A percentile compares a stretch with the other conserved stretches of the same genome.
Evolutionary conservation across 176 grass and related monocot genomes (phyloP).

Genomic region (Hyparrhenia diplandra): DNA sequence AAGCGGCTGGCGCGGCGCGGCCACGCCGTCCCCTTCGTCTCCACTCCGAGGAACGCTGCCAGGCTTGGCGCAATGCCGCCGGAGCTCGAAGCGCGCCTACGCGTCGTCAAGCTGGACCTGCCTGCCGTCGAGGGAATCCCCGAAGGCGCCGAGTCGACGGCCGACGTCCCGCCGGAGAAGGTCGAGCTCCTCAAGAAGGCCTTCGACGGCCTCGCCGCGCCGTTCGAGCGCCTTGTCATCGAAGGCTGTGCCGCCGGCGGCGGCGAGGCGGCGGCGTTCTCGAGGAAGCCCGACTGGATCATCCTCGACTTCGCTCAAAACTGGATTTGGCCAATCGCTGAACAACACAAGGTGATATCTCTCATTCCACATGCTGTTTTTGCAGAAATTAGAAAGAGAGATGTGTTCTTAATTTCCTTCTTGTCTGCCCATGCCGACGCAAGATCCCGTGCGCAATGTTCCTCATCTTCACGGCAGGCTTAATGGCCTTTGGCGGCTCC

Average conservation of each 20-base stretch:
- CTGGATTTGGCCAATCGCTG: too few relatives aligned
- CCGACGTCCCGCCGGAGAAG: not conserved
- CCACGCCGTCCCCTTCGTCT: constrained; percentile 29
- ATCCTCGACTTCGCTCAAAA: too few relatives aligned
- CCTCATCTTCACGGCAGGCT: too few relatives aligned
- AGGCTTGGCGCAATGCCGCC: not conserved
- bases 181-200: not conserved
- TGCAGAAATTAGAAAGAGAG: too few relatives aligned
- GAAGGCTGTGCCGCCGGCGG: too few relatives aligned
- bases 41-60: not conserved
- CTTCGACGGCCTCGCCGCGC: not conserved
- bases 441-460: too few relatives aligned
- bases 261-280: too few relatives aligned
- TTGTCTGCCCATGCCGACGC: not conserved
- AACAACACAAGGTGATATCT: too few relatives aligned
- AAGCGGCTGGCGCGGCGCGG: not conserved
- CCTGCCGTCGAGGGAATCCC: not conserved
- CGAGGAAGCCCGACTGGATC: too few relatives aligned
- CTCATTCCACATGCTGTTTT: too few relatives aligned
- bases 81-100: not conserved
- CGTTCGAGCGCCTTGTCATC: not conserved
- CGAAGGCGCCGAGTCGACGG: not conserved
- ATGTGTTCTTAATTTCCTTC: too few relatives aligned
- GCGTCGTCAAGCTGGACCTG: not conserved
- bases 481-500: not conserved